Percentiles rank a stretch among this genome's conserved stretches.
phyloP scores from a whole-genome alignment of 73 alveolate species.

The Durusdinium trenchii region DNA sequence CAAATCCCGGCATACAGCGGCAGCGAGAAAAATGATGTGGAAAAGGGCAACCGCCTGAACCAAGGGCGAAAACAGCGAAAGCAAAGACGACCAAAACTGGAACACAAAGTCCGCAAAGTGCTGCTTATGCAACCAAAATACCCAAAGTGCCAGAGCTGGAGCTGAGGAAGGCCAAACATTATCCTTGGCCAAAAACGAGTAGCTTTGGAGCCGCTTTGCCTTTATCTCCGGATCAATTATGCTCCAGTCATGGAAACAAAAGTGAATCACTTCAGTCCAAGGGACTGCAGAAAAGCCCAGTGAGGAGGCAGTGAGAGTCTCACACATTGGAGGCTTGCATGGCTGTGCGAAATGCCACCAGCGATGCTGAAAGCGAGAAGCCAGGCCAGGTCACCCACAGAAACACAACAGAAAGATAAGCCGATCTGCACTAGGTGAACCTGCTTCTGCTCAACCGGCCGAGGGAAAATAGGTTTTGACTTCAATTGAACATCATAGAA shows the following conservation, averaged over 20 bases:
- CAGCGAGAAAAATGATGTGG: conserved; percentile 52
- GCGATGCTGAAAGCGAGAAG: no score
- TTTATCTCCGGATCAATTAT: no score
- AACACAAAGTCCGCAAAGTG: neutral
- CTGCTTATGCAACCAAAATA: neutral
- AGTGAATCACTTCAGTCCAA: neutral
- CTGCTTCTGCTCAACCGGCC: no score
- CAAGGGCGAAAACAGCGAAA: neutral
- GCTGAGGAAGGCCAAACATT: conserved; percentile 61
- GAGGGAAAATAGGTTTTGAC: no score
- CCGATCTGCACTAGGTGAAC: no score
- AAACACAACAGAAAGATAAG: no score
- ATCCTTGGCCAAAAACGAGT: conserved; percentile 37
- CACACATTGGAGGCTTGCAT: conserved; percentile 26
- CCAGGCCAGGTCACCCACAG: no score
- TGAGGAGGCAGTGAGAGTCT: conserved; percentile 26
- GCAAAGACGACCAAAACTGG: neutral
- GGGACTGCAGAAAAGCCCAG: conserved; percentile 34
- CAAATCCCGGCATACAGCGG: conserved; percentile 48
- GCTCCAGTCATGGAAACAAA: neutral
- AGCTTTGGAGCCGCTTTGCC: neutral
- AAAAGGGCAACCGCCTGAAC: conserved; percentile 46
- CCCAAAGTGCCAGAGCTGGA: conserved; percentile 80
- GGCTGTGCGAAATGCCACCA: no score
- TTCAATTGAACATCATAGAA: no score